phyloP scores from a whole-genome alignment of 805 yeast species.

The Suhomyces vadensis region DNA sequence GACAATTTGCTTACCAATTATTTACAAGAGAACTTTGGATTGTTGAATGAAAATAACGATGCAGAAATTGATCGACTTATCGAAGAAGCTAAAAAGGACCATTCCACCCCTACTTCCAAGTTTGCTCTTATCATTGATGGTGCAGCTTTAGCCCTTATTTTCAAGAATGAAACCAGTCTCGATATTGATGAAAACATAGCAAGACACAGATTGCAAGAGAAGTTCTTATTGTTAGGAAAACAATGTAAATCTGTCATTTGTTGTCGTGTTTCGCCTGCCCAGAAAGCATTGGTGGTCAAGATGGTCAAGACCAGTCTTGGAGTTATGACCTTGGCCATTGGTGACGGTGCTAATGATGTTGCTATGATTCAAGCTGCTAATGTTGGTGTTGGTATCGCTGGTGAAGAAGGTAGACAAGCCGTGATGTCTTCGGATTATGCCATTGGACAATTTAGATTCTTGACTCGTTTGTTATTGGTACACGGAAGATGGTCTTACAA shows the following conservation, averaged over 20 bases:
- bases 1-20: conserved; percentile 47
- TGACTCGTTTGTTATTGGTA: conserved; percentile 64
- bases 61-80: conserved; percentile 34
- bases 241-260: conserved; percentile 81
- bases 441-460: conserved; percentile 75
- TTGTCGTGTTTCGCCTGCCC: conserved; percentile 87
- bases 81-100: conserved; percentile 53
- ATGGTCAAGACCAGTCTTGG: conserved; percentile 71
- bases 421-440: conserved; percentile 89
- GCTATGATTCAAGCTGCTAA: conserved; percentile 90
- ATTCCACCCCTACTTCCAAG: conserved; percentile 66
- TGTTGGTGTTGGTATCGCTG: conserved; percentile 88
- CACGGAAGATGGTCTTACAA: conserved; percentile 90
- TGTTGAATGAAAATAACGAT: conserved; percentile 35
- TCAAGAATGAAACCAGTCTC: conserved; percentile 36
- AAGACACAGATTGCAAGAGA: conserved; percentile 26
- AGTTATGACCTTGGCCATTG: conserved; percentile 85
- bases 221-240: conserved; percentile 70
- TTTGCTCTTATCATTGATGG: conserved; percentile 79
- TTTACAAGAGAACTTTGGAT: conserved; percentile 48
- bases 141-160: conserved; percentile 61
- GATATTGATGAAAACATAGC: conserved; percentile 39
- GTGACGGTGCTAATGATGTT: conserved; percentile 88
- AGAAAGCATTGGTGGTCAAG: conserved; percentile 80
- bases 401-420: conserved; percentile 90